These are phyloP conservation scores for Phycomyces blakesleeanus DNA, from an alignment of 192 early-diverging fungal genomes.

Conservation along the genomic window DNA sequence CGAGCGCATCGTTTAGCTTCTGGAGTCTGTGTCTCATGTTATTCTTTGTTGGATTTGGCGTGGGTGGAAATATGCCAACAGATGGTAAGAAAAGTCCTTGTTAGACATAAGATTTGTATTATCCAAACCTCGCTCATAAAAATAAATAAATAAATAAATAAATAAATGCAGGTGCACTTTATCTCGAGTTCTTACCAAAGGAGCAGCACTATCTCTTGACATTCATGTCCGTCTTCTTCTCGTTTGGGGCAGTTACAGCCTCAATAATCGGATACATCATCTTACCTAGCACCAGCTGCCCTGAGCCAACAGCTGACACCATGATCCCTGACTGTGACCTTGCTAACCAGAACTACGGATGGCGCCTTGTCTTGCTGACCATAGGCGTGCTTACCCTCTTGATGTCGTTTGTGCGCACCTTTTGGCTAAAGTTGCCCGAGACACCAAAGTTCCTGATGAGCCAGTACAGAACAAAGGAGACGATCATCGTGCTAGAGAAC, in stretches of 20 bases:
- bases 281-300: constrained; percentile 67
- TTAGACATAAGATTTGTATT: neutral
- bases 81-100: constrained; percentile 39
- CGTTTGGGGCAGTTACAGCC: constrained; percentile 72
- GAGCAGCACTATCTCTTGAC: constrained; percentile 78
- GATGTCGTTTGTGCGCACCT: constrained; percentile 69
- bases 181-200: constrained; percentile 81
- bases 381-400: constrained; percentile 56
- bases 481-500: constrained; percentile 61
- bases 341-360: constrained; percentile 66
- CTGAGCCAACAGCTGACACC: constrained; percentile 28
- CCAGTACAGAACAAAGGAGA: constrained; percentile 58
- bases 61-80: constrained; percentile 62
- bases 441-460: constrained; percentile 76
- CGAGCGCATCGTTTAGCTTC: constrained; percentile 65
- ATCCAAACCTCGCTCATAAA: neutral
- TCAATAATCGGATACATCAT: constrained; percentile 62
- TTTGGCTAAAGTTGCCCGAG: constrained; percentile 69
- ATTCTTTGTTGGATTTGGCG: constrained; percentile 72
- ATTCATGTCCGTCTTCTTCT: constrained; percentile 81
- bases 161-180: constrained; percentile 63
- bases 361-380: constrained; percentile 71
- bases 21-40: constrained; percentile 56
- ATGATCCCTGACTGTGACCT: constrained; percentile 42
- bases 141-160: too few relatives aligned